Evolutionary conservation across 1,139 yeast species (phyloP).

Genomic region (Diutina pseudorugosa): DNA sequence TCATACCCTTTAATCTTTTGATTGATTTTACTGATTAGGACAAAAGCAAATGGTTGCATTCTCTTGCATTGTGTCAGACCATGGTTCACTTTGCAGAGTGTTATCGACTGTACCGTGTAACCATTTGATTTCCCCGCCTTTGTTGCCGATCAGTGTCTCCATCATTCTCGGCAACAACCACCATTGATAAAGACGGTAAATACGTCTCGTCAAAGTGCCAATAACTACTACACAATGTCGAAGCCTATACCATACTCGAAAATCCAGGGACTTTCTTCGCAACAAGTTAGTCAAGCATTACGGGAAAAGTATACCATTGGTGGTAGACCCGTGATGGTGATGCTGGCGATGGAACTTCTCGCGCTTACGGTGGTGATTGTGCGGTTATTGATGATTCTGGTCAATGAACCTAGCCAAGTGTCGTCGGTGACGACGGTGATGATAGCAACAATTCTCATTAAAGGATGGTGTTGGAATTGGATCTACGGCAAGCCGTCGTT

Average conservation of each 20-base stretch:
- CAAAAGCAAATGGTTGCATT: too few species aligned
- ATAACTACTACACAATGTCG: too few species aligned
- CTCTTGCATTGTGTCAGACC: too few species aligned
- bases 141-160: neutral
- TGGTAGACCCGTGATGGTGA: neutral
- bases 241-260: too few species aligned
- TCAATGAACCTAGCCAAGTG: neutral
- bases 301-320: neutral
- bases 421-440: neutral
- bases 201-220: too few species aligned
- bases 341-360: neutral
- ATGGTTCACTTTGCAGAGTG: neutral
- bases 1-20: too few species aligned
- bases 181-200: too few species aligned
- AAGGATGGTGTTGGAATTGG: neutral
- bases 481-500: neutral
- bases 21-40: too few species aligned
- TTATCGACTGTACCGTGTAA: too few species aligned
- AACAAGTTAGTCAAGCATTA: neutral
- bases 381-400: neutral
- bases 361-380: neutral
- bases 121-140: neutral
- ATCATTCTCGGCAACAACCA: neutral
- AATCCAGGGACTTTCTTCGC: neutral
- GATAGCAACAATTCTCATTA: neutral